A percentile compares a stretch with the other conserved stretches of the same genome.
These are phyloP conservation scores for Acmispon strigosus DNA, from an alignment of 306 rosid genomes.

Conservation along the genomic window DNA sequence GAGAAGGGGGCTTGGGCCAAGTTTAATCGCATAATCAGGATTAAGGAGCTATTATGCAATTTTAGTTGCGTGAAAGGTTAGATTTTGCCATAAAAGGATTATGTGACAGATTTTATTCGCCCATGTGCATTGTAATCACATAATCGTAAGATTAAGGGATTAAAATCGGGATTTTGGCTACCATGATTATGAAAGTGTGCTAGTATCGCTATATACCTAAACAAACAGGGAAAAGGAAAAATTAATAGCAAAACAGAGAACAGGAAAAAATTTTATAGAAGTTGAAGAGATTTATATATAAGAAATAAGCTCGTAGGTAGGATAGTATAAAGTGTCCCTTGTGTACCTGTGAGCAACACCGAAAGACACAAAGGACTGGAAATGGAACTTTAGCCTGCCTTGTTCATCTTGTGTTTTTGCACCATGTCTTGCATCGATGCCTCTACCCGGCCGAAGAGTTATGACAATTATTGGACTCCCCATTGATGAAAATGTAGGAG, in stretches of 20 bases:
- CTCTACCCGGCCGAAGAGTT: constrained; percentile 84
- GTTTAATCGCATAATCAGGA: too few species aligned
- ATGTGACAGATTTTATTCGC: too few species aligned
- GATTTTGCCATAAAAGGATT: too few species aligned
- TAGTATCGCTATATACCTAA: background rate
- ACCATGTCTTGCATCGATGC: constrained; percentile 87
- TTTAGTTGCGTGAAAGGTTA: too few species aligned
- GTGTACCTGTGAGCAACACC: constrained; percentile 72
- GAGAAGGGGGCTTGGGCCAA: too few species aligned
- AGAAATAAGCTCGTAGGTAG: constrained; percentile 3
- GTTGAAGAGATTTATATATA: background rate
- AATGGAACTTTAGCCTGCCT: constrained; percentile 94
- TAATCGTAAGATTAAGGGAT: too few species aligned
- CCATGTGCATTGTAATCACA: too few species aligned
- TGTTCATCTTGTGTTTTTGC: constrained; percentile 83
- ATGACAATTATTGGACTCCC: constrained; percentile 89
- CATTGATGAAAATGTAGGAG: constrained; percentile 88
- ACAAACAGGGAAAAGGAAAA: background rate
- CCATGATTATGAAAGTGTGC: background rate
- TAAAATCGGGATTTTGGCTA: too few species aligned
- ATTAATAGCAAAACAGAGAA: background rate
- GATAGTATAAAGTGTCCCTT: constrained; percentile 14
- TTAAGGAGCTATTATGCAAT: too few species aligned
- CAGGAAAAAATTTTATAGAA: background rate
- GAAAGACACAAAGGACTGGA: constrained; percentile 94